Evolutionary conservation across 768 basidiomycete genomes (phyloP).

Genomic region (Lactarius evosmus): DNA sequence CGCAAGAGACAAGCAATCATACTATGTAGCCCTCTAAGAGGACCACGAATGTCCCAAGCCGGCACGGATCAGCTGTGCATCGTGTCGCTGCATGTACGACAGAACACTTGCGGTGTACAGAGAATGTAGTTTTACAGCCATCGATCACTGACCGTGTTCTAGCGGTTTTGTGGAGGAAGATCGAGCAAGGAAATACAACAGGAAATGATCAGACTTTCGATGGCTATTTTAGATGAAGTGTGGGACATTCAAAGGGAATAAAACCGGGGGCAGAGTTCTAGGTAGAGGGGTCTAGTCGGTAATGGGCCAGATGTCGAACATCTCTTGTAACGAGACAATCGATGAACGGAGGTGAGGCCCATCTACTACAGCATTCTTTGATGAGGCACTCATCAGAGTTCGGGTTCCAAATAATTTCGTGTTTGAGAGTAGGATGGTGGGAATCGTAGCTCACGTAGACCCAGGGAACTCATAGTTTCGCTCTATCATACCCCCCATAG

Average conservation of each 20-base stretch:
- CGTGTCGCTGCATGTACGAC: slow-evolving; percentile 16
- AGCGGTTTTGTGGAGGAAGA: slow-evolving; percentile 21
- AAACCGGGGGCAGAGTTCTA: not conserved
- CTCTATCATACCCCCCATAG: slow-evolving; percentile 1
- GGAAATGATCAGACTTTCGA: slow-evolving; percentile 13
- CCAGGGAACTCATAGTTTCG: not conserved
- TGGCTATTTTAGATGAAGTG: slow-evolving; percentile 20
- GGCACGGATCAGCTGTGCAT: slow-evolving; percentile 17
- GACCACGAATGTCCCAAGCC: slow-evolving; percentile 9
- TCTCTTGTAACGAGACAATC: no score
- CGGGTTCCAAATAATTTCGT: not conserved
- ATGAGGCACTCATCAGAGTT: not conserved
- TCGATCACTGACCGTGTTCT: no score
- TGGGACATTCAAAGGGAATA: slow-evolving; percentile 14
- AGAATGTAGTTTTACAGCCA: no score
- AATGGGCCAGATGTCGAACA: no score
- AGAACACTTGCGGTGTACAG: slow-evolving; percentile 22
- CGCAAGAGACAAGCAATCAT: no score
- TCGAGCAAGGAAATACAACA: slow-evolving; percentile 6
- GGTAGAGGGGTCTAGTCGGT: not conserved
- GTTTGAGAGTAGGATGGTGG: not conserved
- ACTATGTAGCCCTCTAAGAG: no score
- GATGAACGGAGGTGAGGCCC: not conserved
- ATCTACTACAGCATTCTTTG: not conserved
- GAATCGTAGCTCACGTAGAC: not conserved